Evolutionary conservation across 305 asterid species (phyloP).

Genomic region (Fraxinus greggii): DNA sequence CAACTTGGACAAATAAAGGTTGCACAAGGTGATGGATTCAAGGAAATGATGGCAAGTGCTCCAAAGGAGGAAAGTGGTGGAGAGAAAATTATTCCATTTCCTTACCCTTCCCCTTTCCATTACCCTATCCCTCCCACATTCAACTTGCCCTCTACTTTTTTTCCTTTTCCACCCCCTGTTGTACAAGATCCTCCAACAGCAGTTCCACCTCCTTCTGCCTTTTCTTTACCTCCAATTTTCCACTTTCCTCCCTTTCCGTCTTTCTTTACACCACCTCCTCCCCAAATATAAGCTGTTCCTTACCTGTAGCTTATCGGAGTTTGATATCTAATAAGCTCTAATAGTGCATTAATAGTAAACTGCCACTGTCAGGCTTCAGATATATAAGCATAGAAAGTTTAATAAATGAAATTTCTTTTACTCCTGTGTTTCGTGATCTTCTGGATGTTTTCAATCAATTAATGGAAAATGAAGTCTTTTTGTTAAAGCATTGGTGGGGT

Average conservation of each 20-base stretch:
- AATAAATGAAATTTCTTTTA: not conserved
- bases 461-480: not conserved
- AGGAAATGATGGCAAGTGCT: not conserved
- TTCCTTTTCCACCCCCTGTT: not conserved
- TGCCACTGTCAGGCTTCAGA: not conserved
- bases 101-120: not conserved
- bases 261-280: not conserved
- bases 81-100: not conserved
- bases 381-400: not conserved
- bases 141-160: not conserved
- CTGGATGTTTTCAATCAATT: not conserved
- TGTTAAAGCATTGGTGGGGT: not conserved
- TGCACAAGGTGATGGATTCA: not conserved
- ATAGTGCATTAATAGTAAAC: not conserved
- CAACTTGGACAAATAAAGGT: not conserved
- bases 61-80: not conserved
- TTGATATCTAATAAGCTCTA: not conserved
- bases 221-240: not conserved
- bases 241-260: not conserved
- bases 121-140: not conserved
- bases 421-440: not conserved
- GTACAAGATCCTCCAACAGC: not conserved
- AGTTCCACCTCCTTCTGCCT: not conserved
- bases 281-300: not conserved
- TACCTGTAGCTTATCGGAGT: not conserved